A percentile compares a stretch with the other conserved stretches of the same genome.
These are phyloP conservation scores for Peronospora farinosa DNA, from an alignment of 352 stramenopile genomes.

Conservation along the genomic window DNA sequence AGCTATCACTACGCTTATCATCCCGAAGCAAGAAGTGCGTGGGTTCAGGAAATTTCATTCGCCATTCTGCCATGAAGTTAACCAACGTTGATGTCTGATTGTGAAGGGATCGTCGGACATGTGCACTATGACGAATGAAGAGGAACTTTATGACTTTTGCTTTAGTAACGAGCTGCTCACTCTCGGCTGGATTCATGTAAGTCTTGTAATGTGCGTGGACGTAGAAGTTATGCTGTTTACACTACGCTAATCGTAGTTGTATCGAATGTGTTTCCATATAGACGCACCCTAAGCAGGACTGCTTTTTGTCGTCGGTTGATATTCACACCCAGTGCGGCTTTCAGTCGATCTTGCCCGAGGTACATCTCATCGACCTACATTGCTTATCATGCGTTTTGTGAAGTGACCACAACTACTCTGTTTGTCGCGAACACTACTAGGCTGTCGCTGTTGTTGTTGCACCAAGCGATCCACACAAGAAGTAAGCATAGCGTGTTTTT, in stretches of 20 bases:
- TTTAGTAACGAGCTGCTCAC: slow-evolving; percentile 82
- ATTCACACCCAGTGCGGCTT: slow-evolving; percentile 89
- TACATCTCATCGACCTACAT: slow-evolving; percentile 10
- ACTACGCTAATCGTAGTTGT: slow-evolving; percentile 4
- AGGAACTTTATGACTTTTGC: slow-evolving; percentile 86
- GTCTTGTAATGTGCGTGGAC: slow-evolving; percentile 5
- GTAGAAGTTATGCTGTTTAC: not conserved
- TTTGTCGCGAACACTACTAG: slow-evolving; percentile 17
- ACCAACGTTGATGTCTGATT: not conserved
- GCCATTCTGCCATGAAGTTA: not conserved
- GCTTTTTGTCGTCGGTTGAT: slow-evolving; percentile 87
- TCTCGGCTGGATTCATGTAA: slow-evolving; percentile 88
- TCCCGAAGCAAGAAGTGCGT: slow-evolving; percentile 79
- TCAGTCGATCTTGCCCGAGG: slow-evolving; percentile 85
- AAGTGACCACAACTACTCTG: slow-evolving; percentile 3
- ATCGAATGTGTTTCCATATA: slow-evolving; percentile 14
- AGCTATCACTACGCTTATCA: slow-evolving; percentile 79
- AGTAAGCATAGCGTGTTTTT: slow-evolving; percentile 23
- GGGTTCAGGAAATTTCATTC: not conserved
- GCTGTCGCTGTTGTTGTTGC: slow-evolving; percentile 86
- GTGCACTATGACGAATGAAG: slow-evolving; percentile 83
- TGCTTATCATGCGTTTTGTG: not conserved
- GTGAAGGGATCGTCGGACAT: slow-evolving; percentile 79
- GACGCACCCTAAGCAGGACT: slow-evolving; percentile 85
- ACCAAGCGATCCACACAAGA: slow-evolving; percentile 56